Base-by-base conservation (phyloP, 805 yeast genomes). In the Yamadazyma endophytica region DNA sequence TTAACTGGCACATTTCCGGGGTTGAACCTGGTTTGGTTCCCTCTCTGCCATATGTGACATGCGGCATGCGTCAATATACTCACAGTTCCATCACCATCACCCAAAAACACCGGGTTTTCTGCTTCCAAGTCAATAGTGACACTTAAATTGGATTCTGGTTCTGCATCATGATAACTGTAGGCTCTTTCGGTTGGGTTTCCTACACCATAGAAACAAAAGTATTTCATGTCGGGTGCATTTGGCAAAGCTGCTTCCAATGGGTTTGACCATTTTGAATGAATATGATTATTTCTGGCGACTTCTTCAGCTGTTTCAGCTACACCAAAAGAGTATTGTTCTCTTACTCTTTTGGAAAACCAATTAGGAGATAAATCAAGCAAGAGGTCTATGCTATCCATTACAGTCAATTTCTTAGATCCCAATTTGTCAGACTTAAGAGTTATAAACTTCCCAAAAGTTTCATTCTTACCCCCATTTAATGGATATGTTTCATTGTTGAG, bases 11-110 rank as follows among this genome's bases (percentile, higher is more conserved):
- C 58, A 6, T 72, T 69, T 1, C 84, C 95, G 2, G 98, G 98
- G 53, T 92, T 92, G 57, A 70, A 84, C 44, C 75, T 66, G 35
- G 80, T 74, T 18, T 74, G 68, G 14, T 63, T 47, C 3, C 70
- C 73, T 32, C 76, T 74, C 44, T 79, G 79, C 97, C 96, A 89
- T 51, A 82, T 79, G 50, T 92, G 96, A 51, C 96, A 86, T 77
- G 88, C 85, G 1, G 86, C 47, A 48, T 92, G 97, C 1, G 97
- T 79, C 42, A 88, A 58, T 13, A 92, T 49, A 2, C 96, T 86
- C 4, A 92, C 83, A 0, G 98, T 92, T 4, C 98, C 98, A 56
- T 92, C 98, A 17, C 98, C 98, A 51, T 92, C 95, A 1, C 95
- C 81, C 49, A 86, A 67, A 21, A 70, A 68, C 0, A 92, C 96